Conservation (phyloP, 257 asterid species). For the Solanum corneliomulleri region DNA sequence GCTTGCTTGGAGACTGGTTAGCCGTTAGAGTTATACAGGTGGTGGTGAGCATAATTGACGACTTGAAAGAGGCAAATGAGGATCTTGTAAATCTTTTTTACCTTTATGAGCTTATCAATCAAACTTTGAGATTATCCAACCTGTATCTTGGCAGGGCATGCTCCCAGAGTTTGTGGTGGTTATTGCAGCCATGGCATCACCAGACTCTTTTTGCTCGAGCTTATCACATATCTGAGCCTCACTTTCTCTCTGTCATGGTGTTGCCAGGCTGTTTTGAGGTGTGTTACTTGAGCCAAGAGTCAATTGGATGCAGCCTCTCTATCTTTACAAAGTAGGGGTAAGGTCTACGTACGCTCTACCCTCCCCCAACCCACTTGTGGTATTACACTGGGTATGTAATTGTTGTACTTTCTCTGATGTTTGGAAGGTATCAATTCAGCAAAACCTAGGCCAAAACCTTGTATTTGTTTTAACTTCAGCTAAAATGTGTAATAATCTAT, state of each 20-base stretch:
- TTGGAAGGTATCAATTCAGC: not conserved
- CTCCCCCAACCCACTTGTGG: not conserved
- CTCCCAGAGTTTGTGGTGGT: not conserved
- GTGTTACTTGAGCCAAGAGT: not conserved
- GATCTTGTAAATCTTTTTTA: not conserved
- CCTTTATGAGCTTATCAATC: not conserved
- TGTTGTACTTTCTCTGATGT: not conserved
- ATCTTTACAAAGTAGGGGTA: not conserved
- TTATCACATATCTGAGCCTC: slow-evolving; percentile 2
- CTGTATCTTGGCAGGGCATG: not conserved
- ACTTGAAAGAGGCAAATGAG: not conserved
- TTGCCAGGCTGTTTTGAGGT: not conserved
- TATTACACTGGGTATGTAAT: not conserved
- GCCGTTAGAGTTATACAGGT: not conserved
- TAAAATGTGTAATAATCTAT: not conserved
- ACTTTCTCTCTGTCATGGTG: not conserved
- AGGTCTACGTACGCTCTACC: not conserved
- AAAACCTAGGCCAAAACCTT: not conserved
- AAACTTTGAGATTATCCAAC: not conserved
- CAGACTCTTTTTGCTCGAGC: not conserved
- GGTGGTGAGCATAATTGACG: not conserved
- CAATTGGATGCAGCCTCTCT: not conserved
- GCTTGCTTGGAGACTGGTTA: not conserved
- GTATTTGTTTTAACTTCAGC: not conserved
- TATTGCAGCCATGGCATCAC: slow-evolving; percentile 16